Evolutionary conservation across 805 yeast species (phyloP), one percentile per base, ranked within the genome.

Genomic region (Candida golubevii): DNA sequence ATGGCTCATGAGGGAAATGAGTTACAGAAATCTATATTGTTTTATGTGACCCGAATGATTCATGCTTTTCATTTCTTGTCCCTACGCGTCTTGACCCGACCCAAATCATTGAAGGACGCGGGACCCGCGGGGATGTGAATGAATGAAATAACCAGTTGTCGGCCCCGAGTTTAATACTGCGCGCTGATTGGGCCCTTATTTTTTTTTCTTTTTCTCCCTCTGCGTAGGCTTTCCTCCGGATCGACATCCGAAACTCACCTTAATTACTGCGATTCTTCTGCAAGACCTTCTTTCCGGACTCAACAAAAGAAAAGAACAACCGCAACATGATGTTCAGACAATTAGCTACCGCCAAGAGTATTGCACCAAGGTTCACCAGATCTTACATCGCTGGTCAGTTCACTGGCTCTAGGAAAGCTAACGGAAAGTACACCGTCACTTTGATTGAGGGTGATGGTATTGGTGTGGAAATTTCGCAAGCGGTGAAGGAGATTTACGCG

Each of bases 381-480:
- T 53, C 66, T 59, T 60, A 77, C 61, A 82, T 82, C 51, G 85
- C 87, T 57, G 76, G 75, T 50, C 83, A 81, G 64, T 82, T 76
- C 71, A 74, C 81, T 52, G 87, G 88, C 52, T 35, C 66, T 53
- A 81, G 79, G 63, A 78, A 78, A 50, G 72, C 83, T 49, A 80
- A 85, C 50, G 98, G 98, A 54, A 86, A 85, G 61, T 91, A 82
- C 75, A 81, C 88, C 44, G 99, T 93, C 52, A 91, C 99, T 36
- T 77, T 93, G 74, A 91, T 93, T 60, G 97, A 90, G 73, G 98
- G 98, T 74, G 98, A 91, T 65, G 99, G 99, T 78, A 89, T 91
- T 57, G 99, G 99, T 59, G 78, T 83, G 41, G 99, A 93, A 71
- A 93, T 93, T 66, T 85, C 98, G 55, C 81, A 86, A 60, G 87